Evolutionary conservation across 2,329 filamentous ascomycete genomes (phyloP).

Genomic region (Clonostachys sp.): DNA sequence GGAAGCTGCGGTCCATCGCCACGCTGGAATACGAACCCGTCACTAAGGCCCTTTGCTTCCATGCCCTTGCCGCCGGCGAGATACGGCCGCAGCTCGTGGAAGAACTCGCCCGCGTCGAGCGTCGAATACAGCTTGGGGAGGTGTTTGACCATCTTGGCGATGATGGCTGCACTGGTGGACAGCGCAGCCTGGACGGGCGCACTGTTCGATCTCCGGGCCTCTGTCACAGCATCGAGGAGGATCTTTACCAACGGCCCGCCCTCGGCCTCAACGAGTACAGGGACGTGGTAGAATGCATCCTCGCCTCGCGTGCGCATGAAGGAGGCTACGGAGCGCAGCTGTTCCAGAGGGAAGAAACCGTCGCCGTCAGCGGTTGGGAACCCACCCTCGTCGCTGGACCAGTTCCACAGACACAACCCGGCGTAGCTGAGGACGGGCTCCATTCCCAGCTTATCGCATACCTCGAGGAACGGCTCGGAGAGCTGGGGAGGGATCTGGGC

Average conservation of each 20-base stretch:
- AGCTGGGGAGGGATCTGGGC: conserved; percentile 8
- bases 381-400: neutral
- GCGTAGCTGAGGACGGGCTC: conserved; percentile 10
- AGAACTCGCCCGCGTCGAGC: conserved; percentile 9
- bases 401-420: conserved; percentile 10
- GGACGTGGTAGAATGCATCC: conserved; percentile 9
- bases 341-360: conserved; percentile 2
- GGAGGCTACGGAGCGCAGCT: conserved; percentile 4
- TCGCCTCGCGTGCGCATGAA: conserved; percentile 8
- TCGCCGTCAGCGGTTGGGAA: neutral
- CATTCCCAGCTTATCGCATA: conserved; percentile 8
- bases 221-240: conserved; percentile 3
- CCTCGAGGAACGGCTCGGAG: conserved; percentile 8
- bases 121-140: conserved; percentile 6
- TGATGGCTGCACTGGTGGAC: neutral
- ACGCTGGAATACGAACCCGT: conserved; percentile 7
- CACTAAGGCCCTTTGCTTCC: conserved; percentile 6
- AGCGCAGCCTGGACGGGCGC: conserved; percentile 3
- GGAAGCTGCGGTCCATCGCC: conserved; percentile 5
- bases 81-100: conserved; percentile 7
- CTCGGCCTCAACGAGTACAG: conserved; percentile 9
- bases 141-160: conserved; percentile 6
- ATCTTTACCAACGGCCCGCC: conserved; percentile 6
- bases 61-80: conserved; percentile 7
- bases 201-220: neutral